phyloP scores from a whole-genome alignment of 441 rosid genomes.

The Macaranga tanarius region DNA sequence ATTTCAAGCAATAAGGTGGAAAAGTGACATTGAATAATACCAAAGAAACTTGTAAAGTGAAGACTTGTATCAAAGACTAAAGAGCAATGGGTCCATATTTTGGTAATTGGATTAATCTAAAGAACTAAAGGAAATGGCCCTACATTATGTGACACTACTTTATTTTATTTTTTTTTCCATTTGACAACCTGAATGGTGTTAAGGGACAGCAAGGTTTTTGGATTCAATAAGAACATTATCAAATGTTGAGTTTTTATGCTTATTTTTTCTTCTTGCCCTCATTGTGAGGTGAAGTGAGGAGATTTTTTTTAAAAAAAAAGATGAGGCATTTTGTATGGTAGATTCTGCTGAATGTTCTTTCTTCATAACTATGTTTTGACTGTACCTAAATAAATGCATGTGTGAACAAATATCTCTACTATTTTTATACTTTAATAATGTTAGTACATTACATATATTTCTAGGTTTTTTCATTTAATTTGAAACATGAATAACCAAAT shows the following conservation, averaged over 20 bases:
- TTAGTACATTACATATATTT: too few species aligned
- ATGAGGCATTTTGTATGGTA: not conserved
- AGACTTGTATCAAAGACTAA: slow-evolving; percentile 32
- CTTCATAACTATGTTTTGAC: not conserved
- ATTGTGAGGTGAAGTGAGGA: slow-evolving; percentile 8
- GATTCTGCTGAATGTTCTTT: not conserved
- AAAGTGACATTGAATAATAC: slow-evolving; percentile 36
- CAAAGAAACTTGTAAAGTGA: slow-evolving; percentile 39
- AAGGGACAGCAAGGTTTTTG: slow-evolving; percentile 15
- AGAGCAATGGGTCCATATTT: slow-evolving; percentile 26
- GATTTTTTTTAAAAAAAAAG: not conserved
- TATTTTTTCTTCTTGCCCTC: slow-evolving; percentile 21
- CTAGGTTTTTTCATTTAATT: too few species aligned
- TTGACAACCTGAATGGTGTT: slow-evolving; percentile 22
- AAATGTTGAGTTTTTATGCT: slow-evolving; percentile 2
- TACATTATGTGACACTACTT: slow-evolving; percentile 6
- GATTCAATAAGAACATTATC: slow-evolving; percentile 28
- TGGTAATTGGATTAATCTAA: slow-evolving; percentile 26
- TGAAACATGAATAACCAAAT: too few species aligned
- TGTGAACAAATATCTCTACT: not conserved
- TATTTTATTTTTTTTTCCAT: not conserved
- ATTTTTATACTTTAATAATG: too few species aligned
- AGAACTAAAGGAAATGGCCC: slow-evolving; percentile 29
- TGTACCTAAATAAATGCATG: not conserved
- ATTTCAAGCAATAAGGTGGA: slow-evolving; percentile 34